Evolutionary conservation across 139 green algal genomes (phyloP).

Genomic region (Coccomyxa sp.): DNA sequence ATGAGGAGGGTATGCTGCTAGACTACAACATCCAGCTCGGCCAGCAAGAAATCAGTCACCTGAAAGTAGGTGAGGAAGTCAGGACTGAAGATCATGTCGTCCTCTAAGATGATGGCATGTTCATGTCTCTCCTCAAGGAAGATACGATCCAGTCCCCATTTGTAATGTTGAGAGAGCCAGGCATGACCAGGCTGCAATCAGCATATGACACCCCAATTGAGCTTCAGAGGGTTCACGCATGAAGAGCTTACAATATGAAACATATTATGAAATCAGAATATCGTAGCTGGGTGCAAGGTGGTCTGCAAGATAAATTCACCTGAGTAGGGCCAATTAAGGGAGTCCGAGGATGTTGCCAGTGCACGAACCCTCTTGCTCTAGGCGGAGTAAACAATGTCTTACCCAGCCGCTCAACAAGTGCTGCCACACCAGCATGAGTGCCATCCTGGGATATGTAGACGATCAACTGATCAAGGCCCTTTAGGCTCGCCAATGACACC

Average conservation of each 20-base stretch:
- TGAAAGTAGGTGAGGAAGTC: slow-evolving; percentile 41
- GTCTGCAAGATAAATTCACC: not conserved
- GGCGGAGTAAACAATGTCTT: not conserved
- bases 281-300: not conserved
- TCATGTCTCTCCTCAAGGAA: slow-evolving; percentile 30
- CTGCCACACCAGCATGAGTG: slow-evolving; percentile 1
- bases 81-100: slow-evolving; percentile 48
- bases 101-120: slow-evolving; percentile 43
- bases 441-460: slow-evolving; percentile 44
- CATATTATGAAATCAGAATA: not conserved
- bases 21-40: too few species aligned
- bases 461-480: slow-evolving; percentile 20
- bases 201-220: not conserved
- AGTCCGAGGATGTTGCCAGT: slow-evolving; percentile 19
- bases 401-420: not conserved
- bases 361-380: slow-evolving; percentile 16
- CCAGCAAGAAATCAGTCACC: not conserved
- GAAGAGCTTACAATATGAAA: not conserved
- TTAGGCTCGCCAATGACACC: slow-evolving; percentile 17
- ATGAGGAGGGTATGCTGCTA: too few species aligned
- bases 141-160: slow-evolving; percentile 28
- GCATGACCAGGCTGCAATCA: slow-evolving; percentile 31
- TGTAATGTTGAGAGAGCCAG: slow-evolving; percentile 44
- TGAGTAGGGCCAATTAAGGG: not conserved
- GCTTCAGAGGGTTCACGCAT: too few species aligned